Base-by-base conservation (phyloP, 139 green algal genomes). In the Chlamydomonas sp. region DNA sequence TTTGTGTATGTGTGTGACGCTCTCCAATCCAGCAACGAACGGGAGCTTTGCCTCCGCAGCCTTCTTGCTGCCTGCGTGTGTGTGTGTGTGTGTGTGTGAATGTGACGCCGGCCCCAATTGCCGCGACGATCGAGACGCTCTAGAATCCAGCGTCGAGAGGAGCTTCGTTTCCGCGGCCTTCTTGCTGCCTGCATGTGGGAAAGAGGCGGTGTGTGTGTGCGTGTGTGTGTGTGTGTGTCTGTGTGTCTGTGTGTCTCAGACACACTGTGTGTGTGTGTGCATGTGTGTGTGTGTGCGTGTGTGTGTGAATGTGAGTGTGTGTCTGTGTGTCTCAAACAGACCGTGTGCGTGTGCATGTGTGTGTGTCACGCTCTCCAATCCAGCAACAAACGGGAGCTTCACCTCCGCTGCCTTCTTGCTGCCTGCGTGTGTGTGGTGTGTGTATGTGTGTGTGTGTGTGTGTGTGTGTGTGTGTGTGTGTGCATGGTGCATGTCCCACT, bases 21-120 rank as follows among this genome's bases (percentile, higher is more conserved):
- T 78, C 76, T 96, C 90, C 74, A 96, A 96, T 28, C 90, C 90
- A 6, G 82, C 79, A 49, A 85, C 80, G 67, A 88, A 92, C 2
- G 90, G 90, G 73, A 92, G 83, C 70, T 75, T 35, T 8, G 73
- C 75, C 59, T 81, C 39, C 0, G 87, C 85, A 26, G 8, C 54
- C 54, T 64, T 20, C 54, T 33, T 64, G 16, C 61, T 35, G 2
- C 72, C 63, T 48, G 24, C 61, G 65, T 43, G 1, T 35, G n/a
- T 30, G 3, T 10, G n/a, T 10, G 26, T 10, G 1, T 28, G 1
- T 16, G 1, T n/a, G n/a, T n/a, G n/a, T n/a, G n/a, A n/a, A n/a
- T n/a, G n/a, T n/a, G n/a, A n/a, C n/a, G n/a, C n/a, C n/a, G n/a
- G n/a, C n/a, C n/a, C n/a, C n/a, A n/a, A n/a, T n/a, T n/a, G n/a